Conservation (phyloP, 2,329 filamentous ascomycete species). For the Dactylellina leptospora region DNA sequence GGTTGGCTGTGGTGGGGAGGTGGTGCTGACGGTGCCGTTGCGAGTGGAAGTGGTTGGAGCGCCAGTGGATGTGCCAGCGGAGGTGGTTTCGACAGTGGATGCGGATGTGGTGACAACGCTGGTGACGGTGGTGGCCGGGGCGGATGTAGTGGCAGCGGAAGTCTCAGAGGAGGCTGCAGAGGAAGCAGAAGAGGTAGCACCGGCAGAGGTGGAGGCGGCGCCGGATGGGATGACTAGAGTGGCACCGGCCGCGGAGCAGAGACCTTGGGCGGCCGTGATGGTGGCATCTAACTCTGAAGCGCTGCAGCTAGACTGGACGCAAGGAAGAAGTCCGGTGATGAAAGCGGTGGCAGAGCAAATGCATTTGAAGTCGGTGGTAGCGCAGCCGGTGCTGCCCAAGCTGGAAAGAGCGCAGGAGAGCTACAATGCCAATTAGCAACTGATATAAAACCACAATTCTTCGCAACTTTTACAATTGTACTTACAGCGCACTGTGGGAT, state of each 20-base stretch:
- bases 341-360: slow-evolving; percentile 64
- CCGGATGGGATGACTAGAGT: slow-evolving; percentile 47
- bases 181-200: slow-evolving; percentile 48
- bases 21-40: slow-evolving; percentile 12
- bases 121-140: background rate
- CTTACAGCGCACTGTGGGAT: slow-evolving; percentile 69
- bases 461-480: slow-evolving; percentile 51
- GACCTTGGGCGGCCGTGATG: slow-evolving; percentile 18
- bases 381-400: slow-evolving; percentile 61
- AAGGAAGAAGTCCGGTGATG: slow-evolving; percentile 65
- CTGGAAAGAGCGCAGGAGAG: slow-evolving; percentile 61
- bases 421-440: slow-evolving; percentile 15
- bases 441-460: background rate
- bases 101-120: slow-evolving; percentile 18
- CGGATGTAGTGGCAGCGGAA: slow-evolving; percentile 39
- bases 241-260: slow-evolving; percentile 56
- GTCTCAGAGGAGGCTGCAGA: slow-evolving; percentile 33
- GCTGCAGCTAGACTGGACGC: slow-evolving; percentile 63
- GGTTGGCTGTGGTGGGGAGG: slow-evolving; percentile 21
- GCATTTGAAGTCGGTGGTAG: slow-evolving; percentile 62
- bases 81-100: slow-evolving; percentile 31
- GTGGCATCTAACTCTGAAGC: slow-evolving; percentile 60
- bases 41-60: slow-evolving; percentile 14
- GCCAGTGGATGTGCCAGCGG: background rate
- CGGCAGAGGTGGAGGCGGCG: slow-evolving; percentile 32